A percentile compares a stretch with the other conserved stretches of the same genome.
phyloP scores from a whole-genome alignment of 208 protist genomes.

The Tritrichomonas musculus region DNA sequence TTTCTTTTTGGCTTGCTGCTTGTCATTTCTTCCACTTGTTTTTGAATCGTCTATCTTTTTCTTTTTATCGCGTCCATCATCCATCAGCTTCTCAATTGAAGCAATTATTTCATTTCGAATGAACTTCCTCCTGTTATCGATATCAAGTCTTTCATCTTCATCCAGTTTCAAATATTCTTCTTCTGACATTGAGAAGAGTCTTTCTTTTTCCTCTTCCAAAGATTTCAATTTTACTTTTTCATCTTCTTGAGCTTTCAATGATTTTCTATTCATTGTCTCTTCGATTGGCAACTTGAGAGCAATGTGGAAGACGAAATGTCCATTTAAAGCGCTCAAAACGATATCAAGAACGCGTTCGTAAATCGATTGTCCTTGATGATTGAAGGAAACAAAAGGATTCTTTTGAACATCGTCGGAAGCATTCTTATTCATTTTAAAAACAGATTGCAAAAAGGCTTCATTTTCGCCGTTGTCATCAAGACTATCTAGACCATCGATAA shows the following conservation, averaged over 20 bases:
- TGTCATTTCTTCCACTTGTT: background rate
- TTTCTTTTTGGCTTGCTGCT: background rate
- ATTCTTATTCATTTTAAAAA: background rate
- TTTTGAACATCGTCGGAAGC: background rate
- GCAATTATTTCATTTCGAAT: background rate
- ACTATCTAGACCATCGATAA: background rate
- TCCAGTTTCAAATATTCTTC: background rate
- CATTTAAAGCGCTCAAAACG: background rate
- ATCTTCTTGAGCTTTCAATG: background rate
- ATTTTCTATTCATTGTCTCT: background rate
- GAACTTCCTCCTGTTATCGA: background rate
- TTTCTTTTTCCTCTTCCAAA: background rate
- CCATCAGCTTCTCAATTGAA: background rate
- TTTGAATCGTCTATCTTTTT: background rate
- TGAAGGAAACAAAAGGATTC: background rate
- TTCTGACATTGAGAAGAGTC: background rate
- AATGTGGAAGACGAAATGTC: conserved; percentile 14
- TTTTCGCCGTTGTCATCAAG: background rate
- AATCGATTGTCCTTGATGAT: background rate
- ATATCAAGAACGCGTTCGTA: background rate
- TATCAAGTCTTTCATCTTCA: background rate
- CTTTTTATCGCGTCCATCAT: background rate
- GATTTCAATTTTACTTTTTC: no score
- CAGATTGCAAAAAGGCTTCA: background rate
- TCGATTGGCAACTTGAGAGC: background rate